Evolutionary conservation across 306 rosid species (phyloP).

Genomic region (Malus orientalis): DNA sequence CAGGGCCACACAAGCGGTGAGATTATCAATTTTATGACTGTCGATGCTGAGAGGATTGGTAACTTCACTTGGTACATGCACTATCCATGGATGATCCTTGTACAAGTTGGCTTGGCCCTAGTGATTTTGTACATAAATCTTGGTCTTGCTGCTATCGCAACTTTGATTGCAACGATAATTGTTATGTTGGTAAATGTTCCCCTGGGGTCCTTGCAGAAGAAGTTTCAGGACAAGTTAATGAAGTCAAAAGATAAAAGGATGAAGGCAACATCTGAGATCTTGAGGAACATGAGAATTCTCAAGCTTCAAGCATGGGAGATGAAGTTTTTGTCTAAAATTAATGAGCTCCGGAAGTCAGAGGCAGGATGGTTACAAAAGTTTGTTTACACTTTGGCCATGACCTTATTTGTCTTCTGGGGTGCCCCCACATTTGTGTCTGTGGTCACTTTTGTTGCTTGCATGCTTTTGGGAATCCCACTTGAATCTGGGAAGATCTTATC

Average conservation of each 20-base stretch:
- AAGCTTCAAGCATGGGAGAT: constrained; percentile 93
- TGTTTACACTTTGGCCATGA: constrained; percentile 31
- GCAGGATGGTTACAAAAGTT: constrained; percentile 55
- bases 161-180: constrained; percentile 53
- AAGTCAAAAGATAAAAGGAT: constrained; percentile 73
- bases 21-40: constrained; percentile 72
- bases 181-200: constrained; percentile 70
- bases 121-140: constrained; percentile 57
- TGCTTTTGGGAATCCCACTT: constrained; percentile 65
- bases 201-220: constrained; percentile 53
- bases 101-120: constrained; percentile 64
- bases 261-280: constrained; percentile 71
- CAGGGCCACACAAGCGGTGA: constrained; percentile 56
- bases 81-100: constrained; percentile 51
- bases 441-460: constrained; percentile 68
- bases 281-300: constrained; percentile 78
- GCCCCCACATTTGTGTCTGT: constrained; percentile 73
- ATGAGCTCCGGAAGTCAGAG: constrained; percentile 50
- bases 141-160: constrained; percentile 67
- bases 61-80: constrained; percentile 65
- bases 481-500: constrained; percentile 86
- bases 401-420: constrained; percentile 49
- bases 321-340: constrained; percentile 68
- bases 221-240: constrained; percentile 72
- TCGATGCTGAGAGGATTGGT: constrained; percentile 76